Conservation (phyloP, 2,329 filamentous ascomycete genomes). For the Colletotrichum theobromicola region DNA sequence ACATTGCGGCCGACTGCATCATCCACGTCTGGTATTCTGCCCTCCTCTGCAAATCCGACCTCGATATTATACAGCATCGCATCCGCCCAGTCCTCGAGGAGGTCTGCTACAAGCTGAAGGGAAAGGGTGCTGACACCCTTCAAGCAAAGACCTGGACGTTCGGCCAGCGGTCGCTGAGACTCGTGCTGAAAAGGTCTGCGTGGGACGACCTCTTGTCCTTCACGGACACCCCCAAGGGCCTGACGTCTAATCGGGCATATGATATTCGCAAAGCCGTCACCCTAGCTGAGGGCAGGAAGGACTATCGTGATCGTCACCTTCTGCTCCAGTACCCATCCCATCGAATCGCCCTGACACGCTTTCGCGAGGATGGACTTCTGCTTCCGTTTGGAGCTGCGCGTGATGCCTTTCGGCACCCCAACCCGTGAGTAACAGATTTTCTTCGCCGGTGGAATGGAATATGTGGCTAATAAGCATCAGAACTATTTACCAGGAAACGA, state of each 20-base stretch:
- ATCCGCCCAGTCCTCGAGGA: constrained; percentile 8
- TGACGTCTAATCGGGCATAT: background rate
- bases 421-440: constrained; percentile 13
- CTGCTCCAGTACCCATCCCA: background rate
- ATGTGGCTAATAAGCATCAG: background rate
- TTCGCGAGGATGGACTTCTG: constrained; percentile 19
- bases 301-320: background rate
- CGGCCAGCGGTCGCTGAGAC: background rate
- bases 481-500: background rate
- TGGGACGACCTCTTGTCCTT: constrained; percentile 18
- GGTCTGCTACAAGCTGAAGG: constrained; percentile 20
- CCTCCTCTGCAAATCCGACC: constrained; percentile 8
- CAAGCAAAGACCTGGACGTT: constrained; percentile 22
- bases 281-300: background rate
- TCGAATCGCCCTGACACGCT: constrained; percentile 3
- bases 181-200: constrained; percentile 11
- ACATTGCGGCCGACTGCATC: constrained; percentile 21
- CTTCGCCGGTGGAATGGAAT: background rate
- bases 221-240: constrained; percentile 6
- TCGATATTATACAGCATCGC: constrained; percentile 1
- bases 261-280: background rate
- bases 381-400: constrained; percentile 19
- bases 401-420: constrained; percentile 10
- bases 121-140: background rate
- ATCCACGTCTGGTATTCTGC: constrained; percentile 26